Conservation (phyloP, 2,329 filamentous ascomycete species). For the Diplocarpon rosae region DNA sequence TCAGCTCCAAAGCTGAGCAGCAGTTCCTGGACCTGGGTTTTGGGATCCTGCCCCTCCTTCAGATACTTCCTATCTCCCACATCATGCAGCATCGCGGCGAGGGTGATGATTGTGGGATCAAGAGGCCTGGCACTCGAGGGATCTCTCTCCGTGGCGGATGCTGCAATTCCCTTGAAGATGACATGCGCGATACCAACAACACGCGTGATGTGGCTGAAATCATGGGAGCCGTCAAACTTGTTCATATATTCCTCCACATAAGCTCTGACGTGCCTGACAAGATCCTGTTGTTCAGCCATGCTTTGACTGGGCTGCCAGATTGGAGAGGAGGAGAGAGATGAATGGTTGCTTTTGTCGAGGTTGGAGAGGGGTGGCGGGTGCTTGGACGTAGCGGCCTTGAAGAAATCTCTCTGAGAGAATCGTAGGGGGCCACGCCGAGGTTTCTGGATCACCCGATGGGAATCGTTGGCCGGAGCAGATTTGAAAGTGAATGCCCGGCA, state of each 20-base stretch:
- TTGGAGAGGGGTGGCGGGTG: too few species aligned
- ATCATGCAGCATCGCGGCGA: conserved; percentile 71
- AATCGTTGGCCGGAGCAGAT: background rate
- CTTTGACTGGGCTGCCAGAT: background rate
- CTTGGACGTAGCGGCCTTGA: too few species aligned
- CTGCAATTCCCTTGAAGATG: conserved; percentile 37
- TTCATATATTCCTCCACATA: conserved; percentile 62
- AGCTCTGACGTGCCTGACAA: conserved; percentile 42
- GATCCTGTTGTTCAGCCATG: conserved; percentile 12
- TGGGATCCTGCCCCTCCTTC: conserved; percentile 35
- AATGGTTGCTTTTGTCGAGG: too few species aligned
- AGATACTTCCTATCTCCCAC: conserved; percentile 76
- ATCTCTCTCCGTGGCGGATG: background rate
- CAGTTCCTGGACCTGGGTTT: conserved; percentile 42
- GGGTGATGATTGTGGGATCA: conserved; percentile 48
- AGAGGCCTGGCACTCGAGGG: conserved; percentile 24
- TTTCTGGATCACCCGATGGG: background rate
- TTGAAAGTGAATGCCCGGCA: background rate
- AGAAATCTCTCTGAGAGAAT: too few species aligned
- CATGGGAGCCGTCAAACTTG: conserved; percentile 65
- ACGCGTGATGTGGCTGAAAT: conserved; percentile 72
- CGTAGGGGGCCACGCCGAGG: background rate
- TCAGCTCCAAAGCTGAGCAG: conserved; percentile 47
- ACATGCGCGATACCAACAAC: conserved; percentile 55
- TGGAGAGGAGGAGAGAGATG: too few species aligned